Evolutionary conservation across 352 stramenopile species (phyloP).

Genomic region (Peronosclerospora sorghi): DNA sequence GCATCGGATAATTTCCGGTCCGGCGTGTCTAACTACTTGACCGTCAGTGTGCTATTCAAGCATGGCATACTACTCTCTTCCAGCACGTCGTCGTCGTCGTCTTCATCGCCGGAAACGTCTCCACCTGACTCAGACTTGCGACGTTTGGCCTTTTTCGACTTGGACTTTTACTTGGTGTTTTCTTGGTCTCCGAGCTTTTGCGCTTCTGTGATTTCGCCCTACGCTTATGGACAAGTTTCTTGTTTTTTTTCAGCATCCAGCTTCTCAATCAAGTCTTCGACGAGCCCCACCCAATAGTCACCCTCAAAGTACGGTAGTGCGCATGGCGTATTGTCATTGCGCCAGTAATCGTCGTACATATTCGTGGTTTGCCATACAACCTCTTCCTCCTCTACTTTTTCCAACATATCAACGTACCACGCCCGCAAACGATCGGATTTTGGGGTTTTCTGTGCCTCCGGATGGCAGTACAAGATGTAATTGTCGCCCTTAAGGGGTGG

Average conservation of each 20-base stretch:
- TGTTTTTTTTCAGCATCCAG: conserved; percentile 78
- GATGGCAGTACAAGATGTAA: conserved; percentile 99
- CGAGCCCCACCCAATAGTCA: conserved; percentile 82
- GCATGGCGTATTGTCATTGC: conserved; percentile 74
- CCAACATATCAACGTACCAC: conserved; percentile 90
- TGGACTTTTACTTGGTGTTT: conserved; percentile 59
- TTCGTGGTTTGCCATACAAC: conserved; percentile 92
- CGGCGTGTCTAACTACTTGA: conserved; percentile 51
- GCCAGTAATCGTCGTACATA: conserved; percentile 94
- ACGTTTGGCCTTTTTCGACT: conserved; percentile 69
- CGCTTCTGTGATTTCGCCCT: conserved; percentile 40
- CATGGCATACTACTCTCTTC: conserved; percentile 14
- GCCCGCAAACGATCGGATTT: conserved; percentile 96
- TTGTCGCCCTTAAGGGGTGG: conserved; percentile 98
- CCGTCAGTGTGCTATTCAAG: conserved; percentile 19
- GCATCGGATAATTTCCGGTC: conserved; percentile 61
- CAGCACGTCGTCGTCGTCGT: conserved; percentile 32
- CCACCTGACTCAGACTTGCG: conserved; percentile 33
- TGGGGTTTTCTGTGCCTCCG: conserved; percentile 97
- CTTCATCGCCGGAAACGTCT: conserved; percentile 30
- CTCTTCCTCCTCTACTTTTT: conserved; percentile 76
- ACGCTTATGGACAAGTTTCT: conserved; percentile 52
- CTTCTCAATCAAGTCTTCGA: conserved; percentile 84
- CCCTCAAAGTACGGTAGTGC: conserved; percentile 80
- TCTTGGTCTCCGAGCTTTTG: conserved; percentile 58